Evolutionary conservation across 805 yeast species (phyloP).

Genomic region (Candida andamanensis): DNA sequence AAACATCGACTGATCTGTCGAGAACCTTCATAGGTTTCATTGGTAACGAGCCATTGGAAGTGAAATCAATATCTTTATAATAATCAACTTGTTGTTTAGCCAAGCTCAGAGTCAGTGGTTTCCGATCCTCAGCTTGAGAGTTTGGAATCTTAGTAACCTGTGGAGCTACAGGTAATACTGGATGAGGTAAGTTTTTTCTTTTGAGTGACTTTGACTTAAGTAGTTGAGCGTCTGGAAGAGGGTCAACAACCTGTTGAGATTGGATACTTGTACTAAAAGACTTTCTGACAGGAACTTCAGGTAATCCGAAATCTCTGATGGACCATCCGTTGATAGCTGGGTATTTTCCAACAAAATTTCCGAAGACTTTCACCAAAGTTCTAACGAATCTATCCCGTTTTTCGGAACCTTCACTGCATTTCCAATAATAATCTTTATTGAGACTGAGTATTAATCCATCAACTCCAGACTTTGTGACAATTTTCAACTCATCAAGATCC

Average conservation of each 20-base stretch:
- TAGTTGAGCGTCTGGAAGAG: conserved; percentile 17
- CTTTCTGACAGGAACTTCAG: conserved; percentile 17
- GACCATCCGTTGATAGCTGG: conserved; percentile 32
- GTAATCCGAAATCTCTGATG: conserved; percentile 29
- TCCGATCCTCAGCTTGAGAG: conserved; percentile 1
- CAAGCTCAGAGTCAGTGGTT: background rate
- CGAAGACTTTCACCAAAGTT: conserved; percentile 26
- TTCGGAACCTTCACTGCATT: conserved; percentile 33
- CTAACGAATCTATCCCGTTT: conserved; percentile 32
- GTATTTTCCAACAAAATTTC: conserved; percentile 32
- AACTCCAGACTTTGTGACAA: conserved; percentile 48
- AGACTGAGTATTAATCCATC: conserved; percentile 57
- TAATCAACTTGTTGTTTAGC: conserved; percentile 8
- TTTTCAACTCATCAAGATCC: conserved; percentile 68
- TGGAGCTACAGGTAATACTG: conserved; percentile 17
- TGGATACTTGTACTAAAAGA: conserved; percentile 4
- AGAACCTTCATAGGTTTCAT: conserved; percentile 38
- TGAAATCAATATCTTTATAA: conserved; percentile 36
- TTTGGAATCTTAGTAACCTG: conserved; percentile 4
- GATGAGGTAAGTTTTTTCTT: conserved; percentile 18
- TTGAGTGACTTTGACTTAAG: conserved; percentile 20
- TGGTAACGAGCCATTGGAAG: conserved; percentile 39
- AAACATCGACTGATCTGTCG: conserved; percentile 11
- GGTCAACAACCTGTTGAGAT: conserved; percentile 14
- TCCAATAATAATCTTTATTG: conserved; percentile 83